These are phyloP conservation scores for Cetraspora pellucida DNA, from an alignment of 192 early-diverging fungal genomes.

Conservation along the genomic window DNA sequence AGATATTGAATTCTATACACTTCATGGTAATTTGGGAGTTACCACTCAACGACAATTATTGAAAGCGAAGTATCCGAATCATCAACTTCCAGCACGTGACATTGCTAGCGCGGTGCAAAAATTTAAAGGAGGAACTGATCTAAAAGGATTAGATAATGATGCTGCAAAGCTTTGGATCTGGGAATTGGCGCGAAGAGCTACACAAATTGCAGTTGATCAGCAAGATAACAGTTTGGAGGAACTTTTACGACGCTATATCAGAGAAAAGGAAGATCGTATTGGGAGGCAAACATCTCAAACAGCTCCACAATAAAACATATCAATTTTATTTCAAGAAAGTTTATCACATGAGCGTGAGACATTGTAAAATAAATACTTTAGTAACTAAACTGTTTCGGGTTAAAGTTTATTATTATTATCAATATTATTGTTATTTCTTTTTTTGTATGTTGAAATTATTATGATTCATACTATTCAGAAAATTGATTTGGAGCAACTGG, in stretches of 20 bases:
- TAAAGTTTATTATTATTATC: background rate
- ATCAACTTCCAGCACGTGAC: constrained; percentile 27
- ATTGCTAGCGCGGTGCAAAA: constrained; percentile 29
- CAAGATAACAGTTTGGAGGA: constrained; percentile 28
- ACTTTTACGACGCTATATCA: constrained; percentile 29
- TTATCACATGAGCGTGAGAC: background rate
- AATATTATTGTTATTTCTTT: too few species aligned
- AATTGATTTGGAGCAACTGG: too few species aligned
- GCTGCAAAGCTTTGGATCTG: constrained; percentile 32
- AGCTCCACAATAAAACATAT: background rate
- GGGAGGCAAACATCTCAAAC: background rate
- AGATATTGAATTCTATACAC: constrained; percentile 33
- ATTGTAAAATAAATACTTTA: background rate
- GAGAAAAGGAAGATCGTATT: constrained; percentile 27
- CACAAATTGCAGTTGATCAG: constrained; percentile 25
- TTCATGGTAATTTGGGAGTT: constrained; percentile 28
- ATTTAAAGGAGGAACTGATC: constrained; percentile 20
- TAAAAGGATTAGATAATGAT: constrained; percentile 34
- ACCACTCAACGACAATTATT: constrained; percentile 33
- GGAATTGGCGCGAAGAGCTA: constrained; percentile 32
- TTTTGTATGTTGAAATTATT: too few species aligned
- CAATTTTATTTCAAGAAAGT: background rate
- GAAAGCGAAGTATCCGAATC: constrained; percentile 34
- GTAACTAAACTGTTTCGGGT: too few species aligned
- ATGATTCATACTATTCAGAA: too few species aligned